These are phyloP conservation scores for Colletotrichum tamarilloi DNA, from an alignment of 2,329 filamentous ascomycete genomes.

Conservation along the genomic window DNA sequence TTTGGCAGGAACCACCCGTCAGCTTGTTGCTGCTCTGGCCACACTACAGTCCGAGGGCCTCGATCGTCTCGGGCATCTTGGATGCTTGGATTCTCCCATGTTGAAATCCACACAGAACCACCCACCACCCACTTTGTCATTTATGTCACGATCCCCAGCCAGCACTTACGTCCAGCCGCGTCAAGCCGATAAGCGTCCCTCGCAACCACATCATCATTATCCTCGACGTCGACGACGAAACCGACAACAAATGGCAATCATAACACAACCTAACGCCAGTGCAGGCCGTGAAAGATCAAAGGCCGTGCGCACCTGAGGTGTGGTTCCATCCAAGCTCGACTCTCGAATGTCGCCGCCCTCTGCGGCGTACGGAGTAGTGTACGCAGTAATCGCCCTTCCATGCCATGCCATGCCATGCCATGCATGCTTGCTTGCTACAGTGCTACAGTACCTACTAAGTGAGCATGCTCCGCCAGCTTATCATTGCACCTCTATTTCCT, in stretches of 20 bases:
- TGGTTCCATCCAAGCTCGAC: constrained; percentile 5
- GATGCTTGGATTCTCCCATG: neutral
- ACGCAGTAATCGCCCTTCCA: neutral
- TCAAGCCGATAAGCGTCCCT: neutral
- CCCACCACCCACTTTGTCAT: neutral
- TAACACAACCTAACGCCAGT: neutral
- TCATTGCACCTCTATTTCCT: constrained; percentile 19
- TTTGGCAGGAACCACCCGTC: neutral
- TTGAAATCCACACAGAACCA: neutral
- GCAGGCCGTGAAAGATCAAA: constrained; percentile 7
- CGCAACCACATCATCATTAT: neutral
- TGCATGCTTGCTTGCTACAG: neutral
- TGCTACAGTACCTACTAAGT: too few species aligned
- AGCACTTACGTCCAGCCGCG: neutral
- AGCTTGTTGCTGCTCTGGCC: neutral
- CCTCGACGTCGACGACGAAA: too few species aligned
- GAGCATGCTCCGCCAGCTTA: constrained; percentile 10
- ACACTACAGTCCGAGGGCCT: neutral
- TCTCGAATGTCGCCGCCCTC: neutral
- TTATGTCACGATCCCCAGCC: neutral
- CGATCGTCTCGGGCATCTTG: constrained; percentile 27
- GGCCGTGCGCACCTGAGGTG: constrained; percentile 18
- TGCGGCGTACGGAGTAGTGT: too few species aligned
- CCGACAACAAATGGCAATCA: neutral
- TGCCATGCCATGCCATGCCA: constrained; percentile 3